A percentile compares a stretch with the other conserved stretches of the same genome.
These are phyloP conservation scores for Sclerotiophoma versabilis DNA, from an alignment of 2,329 filamentous ascomycete genomes.

Conservation along the genomic window DNA sequence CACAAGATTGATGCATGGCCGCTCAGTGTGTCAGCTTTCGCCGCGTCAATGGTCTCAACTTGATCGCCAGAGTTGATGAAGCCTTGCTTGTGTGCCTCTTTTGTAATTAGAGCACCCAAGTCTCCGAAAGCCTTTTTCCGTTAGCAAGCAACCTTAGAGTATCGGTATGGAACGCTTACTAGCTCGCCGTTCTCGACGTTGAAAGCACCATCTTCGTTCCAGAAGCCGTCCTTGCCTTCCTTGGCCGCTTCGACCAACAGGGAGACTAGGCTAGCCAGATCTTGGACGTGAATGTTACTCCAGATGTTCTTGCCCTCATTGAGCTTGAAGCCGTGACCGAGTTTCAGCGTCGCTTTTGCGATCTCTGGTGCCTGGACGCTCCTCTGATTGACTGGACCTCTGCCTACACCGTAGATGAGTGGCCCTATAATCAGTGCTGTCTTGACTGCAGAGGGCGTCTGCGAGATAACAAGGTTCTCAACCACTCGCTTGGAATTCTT, in stretches of 20 bases:
- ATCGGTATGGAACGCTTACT: neutral
- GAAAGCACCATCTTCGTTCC: conserved; percentile 68
- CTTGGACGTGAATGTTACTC: conserved; percentile 64
- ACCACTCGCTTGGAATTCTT: conserved; percentile 22
- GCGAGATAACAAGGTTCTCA: conserved; percentile 23
- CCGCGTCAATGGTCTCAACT: conserved; percentile 23
- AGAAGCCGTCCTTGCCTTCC: conserved; percentile 41
- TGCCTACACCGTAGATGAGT: conserved; percentile 65
- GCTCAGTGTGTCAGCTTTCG: conserved; percentile 23
- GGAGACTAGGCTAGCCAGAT: conserved; percentile 61
- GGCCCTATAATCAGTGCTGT: conserved; percentile 65
- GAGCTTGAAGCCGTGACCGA: conserved; percentile 58
- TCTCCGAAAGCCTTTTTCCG: conserved; percentile 20
- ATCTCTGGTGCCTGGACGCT: conserved; percentile 65
- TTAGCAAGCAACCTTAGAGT: neutral
- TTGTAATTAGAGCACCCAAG: conserved; percentile 14
- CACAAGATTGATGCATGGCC: conserved; percentile 26
- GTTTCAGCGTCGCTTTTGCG: conserved; percentile 56
- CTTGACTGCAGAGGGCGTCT: conserved; percentile 15
- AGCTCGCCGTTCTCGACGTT: conserved; percentile 64
- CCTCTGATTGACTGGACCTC: conserved; percentile 60
- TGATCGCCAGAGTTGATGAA: conserved; percentile 15
- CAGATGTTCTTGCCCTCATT: conserved; percentile 63
- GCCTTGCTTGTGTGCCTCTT: conserved; percentile 23
- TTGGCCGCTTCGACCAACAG: conserved; percentile 61